These are phyloP conservation scores for Fusarium sp. DNA, from an alignment of 2,329 filamentous ascomycete genomes.

Conservation along the genomic window DNA sequence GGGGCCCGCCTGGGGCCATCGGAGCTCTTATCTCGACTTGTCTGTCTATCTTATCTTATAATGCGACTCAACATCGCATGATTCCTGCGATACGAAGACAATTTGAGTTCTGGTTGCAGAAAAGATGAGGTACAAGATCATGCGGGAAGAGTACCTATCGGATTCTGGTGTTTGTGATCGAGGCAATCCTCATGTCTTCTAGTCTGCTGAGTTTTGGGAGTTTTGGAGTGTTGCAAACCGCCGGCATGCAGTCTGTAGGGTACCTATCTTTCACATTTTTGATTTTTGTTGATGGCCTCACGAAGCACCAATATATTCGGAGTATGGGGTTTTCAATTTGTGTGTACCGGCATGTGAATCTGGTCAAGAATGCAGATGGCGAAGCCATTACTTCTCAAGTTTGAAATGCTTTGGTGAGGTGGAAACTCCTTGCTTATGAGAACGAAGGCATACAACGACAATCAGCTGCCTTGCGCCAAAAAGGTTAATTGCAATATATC, in stretches of 20 bases:
- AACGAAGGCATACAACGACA: not conserved
- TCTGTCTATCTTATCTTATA: constrained; percentile 24
- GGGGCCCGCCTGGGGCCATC: constrained; percentile 34
- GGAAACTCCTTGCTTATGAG: not conserved
- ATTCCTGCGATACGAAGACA: constrained; percentile 14
- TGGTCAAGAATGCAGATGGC: not conserved
- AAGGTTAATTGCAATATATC: not conserved
- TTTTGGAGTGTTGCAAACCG: not conserved
- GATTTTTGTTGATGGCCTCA: not conserved
- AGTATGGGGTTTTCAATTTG: not conserved
- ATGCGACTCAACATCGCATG: constrained; percentile 30
- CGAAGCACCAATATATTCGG: not conserved
- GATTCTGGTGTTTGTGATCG: not conserved
- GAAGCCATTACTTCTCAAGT: not conserved
- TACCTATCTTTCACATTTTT: not conserved
- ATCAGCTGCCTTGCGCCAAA: not conserved
- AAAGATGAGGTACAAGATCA: not conserved
- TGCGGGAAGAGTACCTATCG: not conserved
- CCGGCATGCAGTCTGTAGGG: not conserved
- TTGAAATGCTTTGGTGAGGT: not conserved
- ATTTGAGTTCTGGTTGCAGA: not conserved
- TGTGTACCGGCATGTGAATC: not conserved
- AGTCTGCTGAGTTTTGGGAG: not conserved
- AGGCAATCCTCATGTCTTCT: not conserved
- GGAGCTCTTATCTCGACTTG: constrained; percentile 26